Percentiles rank a stretch among this genome's conserved stretches.
phyloP scores from a whole-genome alignment of 169 alveolate species.

The Pseudocohnilembus persalinus region DNA sequence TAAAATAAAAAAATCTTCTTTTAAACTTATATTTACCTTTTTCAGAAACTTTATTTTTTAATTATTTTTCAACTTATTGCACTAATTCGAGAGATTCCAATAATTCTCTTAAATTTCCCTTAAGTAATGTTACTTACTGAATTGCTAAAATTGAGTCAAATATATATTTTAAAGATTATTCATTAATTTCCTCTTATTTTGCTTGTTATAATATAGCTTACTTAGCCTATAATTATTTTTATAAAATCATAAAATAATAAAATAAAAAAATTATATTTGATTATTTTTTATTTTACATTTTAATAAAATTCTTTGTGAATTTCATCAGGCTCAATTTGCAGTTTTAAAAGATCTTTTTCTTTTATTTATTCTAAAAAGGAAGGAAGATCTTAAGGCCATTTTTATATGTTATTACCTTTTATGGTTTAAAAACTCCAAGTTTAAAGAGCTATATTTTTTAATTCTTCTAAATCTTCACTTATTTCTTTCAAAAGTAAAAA shows the following conservation, averaged over 20 bases:
- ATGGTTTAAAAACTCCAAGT: conserved; percentile 11
- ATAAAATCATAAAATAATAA: neutral
- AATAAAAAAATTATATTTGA: conserved; percentile 1
- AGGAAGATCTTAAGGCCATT: conserved; percentile 43
- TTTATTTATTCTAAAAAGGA: conserved; percentile 25
- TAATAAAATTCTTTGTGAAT: conserved; percentile 2
- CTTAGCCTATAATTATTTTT: neutral
- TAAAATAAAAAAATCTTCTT: too few species aligned
- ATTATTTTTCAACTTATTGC: neutral
- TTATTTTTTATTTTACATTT: conserved; percentile 3
- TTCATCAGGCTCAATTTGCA: conserved; percentile 37
- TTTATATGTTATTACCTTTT: conserved; percentile 27
- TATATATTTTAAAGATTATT: neutral
- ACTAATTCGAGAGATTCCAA: neutral
- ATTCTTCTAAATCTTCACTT: neutral
- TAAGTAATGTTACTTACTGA: neutral
- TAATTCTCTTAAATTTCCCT: neutral
- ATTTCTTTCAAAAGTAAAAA: neutral
- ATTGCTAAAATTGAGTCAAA: neutral
- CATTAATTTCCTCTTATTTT: neutral
- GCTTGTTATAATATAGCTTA: neutral
- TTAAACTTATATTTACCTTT: too few species aligned
- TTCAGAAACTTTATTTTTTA: neutral
- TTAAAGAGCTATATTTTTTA: conserved; percentile 6
- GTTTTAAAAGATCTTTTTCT: conserved; percentile 5